phyloP scores from a whole-genome alignment of 805 yeast species.

The Metschnikowia lachancei region DNA sequence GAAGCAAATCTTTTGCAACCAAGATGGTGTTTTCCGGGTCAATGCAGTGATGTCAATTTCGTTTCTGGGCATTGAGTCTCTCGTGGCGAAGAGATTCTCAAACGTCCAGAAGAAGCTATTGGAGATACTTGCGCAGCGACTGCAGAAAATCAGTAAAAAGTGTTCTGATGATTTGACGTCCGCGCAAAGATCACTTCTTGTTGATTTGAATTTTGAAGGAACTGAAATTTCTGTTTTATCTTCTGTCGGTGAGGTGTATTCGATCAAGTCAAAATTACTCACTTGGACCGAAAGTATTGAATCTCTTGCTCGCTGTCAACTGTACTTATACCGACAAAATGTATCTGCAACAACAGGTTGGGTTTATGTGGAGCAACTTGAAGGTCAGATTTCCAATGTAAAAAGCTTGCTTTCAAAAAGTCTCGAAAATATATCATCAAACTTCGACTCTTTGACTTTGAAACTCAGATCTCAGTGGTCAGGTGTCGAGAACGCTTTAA shows the following conservation, averaged over 20 bases:
- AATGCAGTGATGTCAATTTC: constrained; percentile 7
- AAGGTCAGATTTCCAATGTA: constrained; percentile 45
- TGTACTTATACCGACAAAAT: constrained; percentile 41
- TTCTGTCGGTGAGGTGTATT: constrained; percentile 2
- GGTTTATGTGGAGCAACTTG: constrained; percentile 63
- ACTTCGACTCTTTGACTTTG: constrained; percentile 42
- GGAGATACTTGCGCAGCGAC: constrained; percentile 4
- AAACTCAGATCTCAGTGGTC: constrained; percentile 41
- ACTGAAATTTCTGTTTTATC: background rate
- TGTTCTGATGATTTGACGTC: constrained; percentile 7
- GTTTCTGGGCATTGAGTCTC: constrained; percentile 5
- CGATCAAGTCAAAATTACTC: background rate
- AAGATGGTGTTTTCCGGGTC: constrained; percentile 25
- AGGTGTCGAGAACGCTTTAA: constrained; percentile 32
- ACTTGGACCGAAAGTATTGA: constrained; percentile 14
- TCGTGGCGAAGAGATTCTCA: constrained; percentile 1
- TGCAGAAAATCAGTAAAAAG: constrained; percentile 1
- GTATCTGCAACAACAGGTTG: constrained; percentile 51
- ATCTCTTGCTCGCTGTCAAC: constrained; percentile 29
- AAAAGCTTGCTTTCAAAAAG: constrained; percentile 36
- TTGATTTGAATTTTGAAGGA: constrained; percentile 1
- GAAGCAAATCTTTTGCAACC: constrained; percentile 50
- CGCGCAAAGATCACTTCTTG: constrained; percentile 7
- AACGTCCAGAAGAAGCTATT: background rate
- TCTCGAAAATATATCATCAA: constrained; percentile 36